phyloP scores from a whole-genome alignment of 257 asterid species.

The Osmanthus fragrans region DNA sequence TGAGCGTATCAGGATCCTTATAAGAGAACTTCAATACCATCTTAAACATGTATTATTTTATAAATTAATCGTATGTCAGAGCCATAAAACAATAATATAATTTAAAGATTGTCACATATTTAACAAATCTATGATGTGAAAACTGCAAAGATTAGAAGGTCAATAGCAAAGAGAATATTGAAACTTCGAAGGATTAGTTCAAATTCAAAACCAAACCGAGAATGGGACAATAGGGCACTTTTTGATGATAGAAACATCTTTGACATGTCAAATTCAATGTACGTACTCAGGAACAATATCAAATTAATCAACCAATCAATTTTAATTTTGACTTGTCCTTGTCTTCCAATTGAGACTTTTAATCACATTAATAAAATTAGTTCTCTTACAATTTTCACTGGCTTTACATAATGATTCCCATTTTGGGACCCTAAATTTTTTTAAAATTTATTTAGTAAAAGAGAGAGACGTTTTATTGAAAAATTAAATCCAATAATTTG shows the following conservation, averaged over 20 bases:
- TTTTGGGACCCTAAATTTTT: constrained; percentile 14
- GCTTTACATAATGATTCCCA: constrained; percentile 15
- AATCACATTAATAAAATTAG: constrained; percentile 9
- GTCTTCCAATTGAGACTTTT: background rate
- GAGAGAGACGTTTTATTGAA: background rate
- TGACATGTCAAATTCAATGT: constrained; percentile 20
- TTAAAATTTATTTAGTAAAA: background rate
- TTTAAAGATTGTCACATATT: no score
- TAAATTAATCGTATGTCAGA: no score
- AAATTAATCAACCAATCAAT: constrained; percentile 5
- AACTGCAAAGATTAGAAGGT: background rate
- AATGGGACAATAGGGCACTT: constrained; percentile 9
- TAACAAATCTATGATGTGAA: background rate
- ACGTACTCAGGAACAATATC: constrained; percentile 15
- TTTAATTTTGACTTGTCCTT: background rate
- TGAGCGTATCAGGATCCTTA: no score
- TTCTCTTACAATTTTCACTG: background rate
- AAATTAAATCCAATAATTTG: constrained; percentile 23
- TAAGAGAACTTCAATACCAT: no score
- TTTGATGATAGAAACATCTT: constrained; percentile 36
- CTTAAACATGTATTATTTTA: no score
- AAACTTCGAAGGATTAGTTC: background rate
- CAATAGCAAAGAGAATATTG: background rate
- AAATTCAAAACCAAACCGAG: background rate
- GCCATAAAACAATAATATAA: no score